phyloP scores from a whole-genome alignment of 306 rosid genomes.

The Bauhinia variegata region DNA sequence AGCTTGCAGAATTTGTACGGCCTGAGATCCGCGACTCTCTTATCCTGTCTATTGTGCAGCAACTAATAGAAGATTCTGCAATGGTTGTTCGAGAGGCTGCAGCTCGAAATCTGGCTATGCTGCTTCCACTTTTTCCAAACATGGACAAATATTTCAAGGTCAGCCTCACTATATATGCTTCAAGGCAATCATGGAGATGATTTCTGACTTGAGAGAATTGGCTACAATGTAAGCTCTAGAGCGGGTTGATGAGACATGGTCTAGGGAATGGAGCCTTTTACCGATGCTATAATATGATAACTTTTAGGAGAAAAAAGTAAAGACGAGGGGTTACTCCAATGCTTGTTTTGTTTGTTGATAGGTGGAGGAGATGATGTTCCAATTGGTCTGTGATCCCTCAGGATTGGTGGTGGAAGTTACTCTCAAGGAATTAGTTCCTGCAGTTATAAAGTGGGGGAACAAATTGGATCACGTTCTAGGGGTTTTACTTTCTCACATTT shows the following conservation, averaged over 20 bases:
- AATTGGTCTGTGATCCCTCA: constrained; percentile 88
- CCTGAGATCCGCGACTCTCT: constrained; percentile 98
- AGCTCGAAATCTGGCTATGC: constrained; percentile 88
- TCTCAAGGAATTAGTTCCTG: constrained; percentile 86
- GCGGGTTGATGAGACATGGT: constrained; percentile 80
- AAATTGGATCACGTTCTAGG: constrained; percentile 75
- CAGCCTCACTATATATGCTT: constrained; percentile 99
- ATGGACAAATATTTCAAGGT: constrained; percentile 99
- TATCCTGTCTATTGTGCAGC: constrained; percentile 91
- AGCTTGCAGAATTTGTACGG: constrained; percentile 92
- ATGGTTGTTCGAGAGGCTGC: constrained; percentile 97
- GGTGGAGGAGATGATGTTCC: constrained; percentile 99
- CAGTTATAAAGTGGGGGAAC: constrained; percentile 86
- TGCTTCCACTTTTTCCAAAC: constrained; percentile 93
- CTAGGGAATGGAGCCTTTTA: constrained; percentile 80
- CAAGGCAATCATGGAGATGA: constrained; percentile 99
- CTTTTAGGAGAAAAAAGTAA: constrained; percentile 38
- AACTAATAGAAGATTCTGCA: constrained; percentile 89
- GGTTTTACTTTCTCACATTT: constrained; percentile 68
- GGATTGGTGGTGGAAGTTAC: constrained; percentile 93
- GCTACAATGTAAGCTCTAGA: constrained; percentile 98
- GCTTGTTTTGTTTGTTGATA: constrained; percentile 48
- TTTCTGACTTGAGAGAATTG: constrained; percentile 98
- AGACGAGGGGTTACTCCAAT: constrained; percentile 43
- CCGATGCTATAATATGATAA: constrained; percentile 50